Base-by-base conservation (phyloP, 2,329 filamentous ascomycete genomes). In the Arachnomyces sp. region DNA sequence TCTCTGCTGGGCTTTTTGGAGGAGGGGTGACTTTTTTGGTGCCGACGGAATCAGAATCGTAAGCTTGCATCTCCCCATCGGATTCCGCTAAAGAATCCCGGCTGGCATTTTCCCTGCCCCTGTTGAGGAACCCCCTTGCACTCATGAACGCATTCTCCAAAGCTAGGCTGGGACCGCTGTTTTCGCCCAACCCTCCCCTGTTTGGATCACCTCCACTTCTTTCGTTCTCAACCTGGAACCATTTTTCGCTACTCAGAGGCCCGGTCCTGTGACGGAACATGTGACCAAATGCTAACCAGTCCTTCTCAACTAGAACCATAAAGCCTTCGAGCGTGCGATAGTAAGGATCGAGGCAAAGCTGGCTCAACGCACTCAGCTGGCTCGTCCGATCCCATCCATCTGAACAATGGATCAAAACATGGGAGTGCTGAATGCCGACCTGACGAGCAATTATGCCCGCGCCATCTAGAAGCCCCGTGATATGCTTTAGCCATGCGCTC, bases 301-400 rank as follows among this genome's bases (percentile, higher is more conserved):
- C 92, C 60, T 98, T 98, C 63, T 98, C 92, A 2, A 98, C 76
- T 5, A 98, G 69, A 2, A 94, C 81, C 51, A 96, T 89, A 61
- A 96, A 98, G 1, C 92, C 92, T 51, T 95, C 84, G 36, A 98
- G 70, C 0, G 92, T 96, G 38, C 92, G 79, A 60, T 88, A 98
- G 62, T 94, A 95, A 0, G 92, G 92, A 56, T 98, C 92, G 7
- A 98, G 74, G 70, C 94, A 90, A 30, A 98, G 74, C 64, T 98
- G 89, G 41, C 88, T 82, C 42, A 98, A 67, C 3, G 89, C 88
- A 54, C 89, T 93, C 38, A 98, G 74, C 65, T 98, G 92, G 54
- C 88, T 90, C 6, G 92, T 98, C 37, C 92, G 82, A 64, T 98
- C 92, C 92, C 92, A 98, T 3, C 92, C 92, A 63, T 98, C 92